Evolutionary conservation across 1,284 basidiomycete genomes (phyloP).

Genomic region (Pseudozyma flocculosa): DNA sequence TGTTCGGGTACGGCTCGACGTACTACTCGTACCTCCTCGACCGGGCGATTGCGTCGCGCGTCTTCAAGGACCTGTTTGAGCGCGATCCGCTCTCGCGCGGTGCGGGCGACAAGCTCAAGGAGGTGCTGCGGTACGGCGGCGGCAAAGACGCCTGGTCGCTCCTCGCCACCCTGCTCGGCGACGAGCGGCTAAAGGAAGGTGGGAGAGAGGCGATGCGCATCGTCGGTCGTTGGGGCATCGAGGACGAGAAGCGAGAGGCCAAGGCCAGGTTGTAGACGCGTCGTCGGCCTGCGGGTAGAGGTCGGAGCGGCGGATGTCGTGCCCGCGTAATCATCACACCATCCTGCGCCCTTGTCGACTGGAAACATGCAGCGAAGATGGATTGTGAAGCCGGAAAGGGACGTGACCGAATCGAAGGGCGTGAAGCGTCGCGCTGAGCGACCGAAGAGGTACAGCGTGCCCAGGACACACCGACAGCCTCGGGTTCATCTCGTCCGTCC

Average conservation of each 20-base stretch:
- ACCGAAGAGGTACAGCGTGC: no score
- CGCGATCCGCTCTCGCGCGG: constrained; percentile 55
- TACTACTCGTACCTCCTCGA: constrained; percentile 98
- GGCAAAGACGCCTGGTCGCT: constrained; percentile 91
- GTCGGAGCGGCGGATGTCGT: no score
- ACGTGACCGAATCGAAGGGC: no score
- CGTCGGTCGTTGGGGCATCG: constrained; percentile 66
- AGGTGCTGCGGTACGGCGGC: constrained; percentile 76
- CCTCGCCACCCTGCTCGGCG: constrained; percentile 73
- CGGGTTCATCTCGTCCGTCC: no score
- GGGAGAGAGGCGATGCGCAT: constrained; percentile 80
- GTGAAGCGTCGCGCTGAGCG: no score
- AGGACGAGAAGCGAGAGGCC: neutral
- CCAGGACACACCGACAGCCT: no score
- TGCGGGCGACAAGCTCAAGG: constrained; percentile 75
- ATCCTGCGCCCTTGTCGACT: no score
- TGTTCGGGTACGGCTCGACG: constrained; percentile 94
- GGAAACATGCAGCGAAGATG: no score
- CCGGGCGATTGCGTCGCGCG: constrained; percentile 84
- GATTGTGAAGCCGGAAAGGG: no score
- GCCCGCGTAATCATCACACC: no score
- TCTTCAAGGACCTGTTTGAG: constrained; percentile 78
- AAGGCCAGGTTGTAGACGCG: no score
- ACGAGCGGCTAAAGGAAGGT: constrained; percentile 68
- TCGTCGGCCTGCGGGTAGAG: no score